Evolutionary conservation across 2,329 filamentous ascomycete species (phyloP).

Genomic region (Verticillium longisporum): DNA sequence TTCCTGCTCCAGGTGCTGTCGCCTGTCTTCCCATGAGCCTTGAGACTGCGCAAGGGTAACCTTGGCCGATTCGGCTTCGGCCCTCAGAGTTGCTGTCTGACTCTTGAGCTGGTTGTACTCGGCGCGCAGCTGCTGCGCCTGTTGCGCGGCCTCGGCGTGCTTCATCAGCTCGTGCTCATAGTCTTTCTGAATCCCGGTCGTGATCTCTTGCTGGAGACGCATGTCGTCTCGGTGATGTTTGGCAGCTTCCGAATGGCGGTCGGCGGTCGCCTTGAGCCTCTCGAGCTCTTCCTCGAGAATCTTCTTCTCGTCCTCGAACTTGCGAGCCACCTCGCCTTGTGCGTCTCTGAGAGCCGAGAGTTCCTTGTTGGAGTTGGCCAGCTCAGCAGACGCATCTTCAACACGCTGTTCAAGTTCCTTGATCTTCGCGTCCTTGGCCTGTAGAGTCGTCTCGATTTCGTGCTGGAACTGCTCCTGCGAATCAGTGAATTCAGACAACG

Average conservation of each 20-base stretch:
- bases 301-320: constrained; percentile 75
- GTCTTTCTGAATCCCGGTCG: constrained; percentile 85
- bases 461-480: constrained; percentile 83
- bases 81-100: constrained; percentile 65
- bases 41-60: constrained; percentile 73
- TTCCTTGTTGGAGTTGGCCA: constrained; percentile 75
- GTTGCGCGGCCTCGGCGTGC: constrained; percentile 90
- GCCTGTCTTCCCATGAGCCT: constrained; percentile 79
- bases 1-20: constrained; percentile 76
- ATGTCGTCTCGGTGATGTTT: constrained; percentile 87
- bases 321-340: constrained; percentile 66
- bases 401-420: constrained; percentile 76
- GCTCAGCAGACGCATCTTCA: constrained; percentile 75
- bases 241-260: constrained; percentile 70
- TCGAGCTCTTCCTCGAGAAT: constrained; percentile 72
- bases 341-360: constrained; percentile 73
- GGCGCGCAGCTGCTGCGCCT: constrained; percentile 67
- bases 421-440: constrained; percentile 73
- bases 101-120: constrained; percentile 81
- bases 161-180: constrained; percentile 93
- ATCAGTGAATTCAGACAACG: constrained; percentile 69
- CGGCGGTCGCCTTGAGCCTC: constrained; percentile 76
- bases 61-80: constrained; percentile 81
- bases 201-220: constrained; percentile 88
- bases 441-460: constrained; percentile 69